These are phyloP conservation scores for Umbelopsis isabellina DNA, from an alignment of 192 early-diverging fungal genomes.

Conservation along the genomic window DNA sequence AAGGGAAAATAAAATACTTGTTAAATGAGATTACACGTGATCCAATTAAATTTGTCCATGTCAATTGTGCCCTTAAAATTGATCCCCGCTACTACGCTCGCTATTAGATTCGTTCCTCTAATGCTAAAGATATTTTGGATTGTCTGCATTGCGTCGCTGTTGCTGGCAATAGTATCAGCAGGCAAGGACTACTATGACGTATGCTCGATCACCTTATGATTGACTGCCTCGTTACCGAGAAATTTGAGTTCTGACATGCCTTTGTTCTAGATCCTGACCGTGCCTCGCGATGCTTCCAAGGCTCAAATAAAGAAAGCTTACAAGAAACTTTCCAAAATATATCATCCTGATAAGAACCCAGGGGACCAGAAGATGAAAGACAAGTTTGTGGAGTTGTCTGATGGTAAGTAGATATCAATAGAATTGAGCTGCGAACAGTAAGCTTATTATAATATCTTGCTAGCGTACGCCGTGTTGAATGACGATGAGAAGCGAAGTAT, in stretches of 20 bases:
- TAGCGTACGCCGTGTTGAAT: conserved; percentile 92
- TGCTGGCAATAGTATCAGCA: conserved; percentile 22
- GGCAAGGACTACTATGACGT: conserved; percentile 37
- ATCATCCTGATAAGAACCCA: conserved; percentile 88
- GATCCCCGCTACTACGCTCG: neutral
- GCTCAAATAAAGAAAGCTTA: conserved; percentile 95
- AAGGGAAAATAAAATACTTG: too few species aligned
- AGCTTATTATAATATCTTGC: neutral
- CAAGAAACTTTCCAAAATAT: conserved; percentile 85
- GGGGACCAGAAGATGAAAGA: conserved; percentile 82
- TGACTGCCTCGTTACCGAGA: too few species aligned
- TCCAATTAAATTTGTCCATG: conserved; percentile 4
- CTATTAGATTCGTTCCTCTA: neutral
- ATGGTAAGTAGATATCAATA: conserved; percentile 61
- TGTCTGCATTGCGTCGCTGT: neutral
- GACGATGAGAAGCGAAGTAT: conserved; percentile 91
- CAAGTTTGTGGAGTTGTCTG: conserved; percentile 86
- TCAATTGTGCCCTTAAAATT: neutral
- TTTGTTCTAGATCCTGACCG: conserved; percentile 67
- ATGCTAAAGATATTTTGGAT: conserved; percentile 13
- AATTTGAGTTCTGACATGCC: too few species aligned
- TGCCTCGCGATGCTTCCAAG: conserved; percentile 76
- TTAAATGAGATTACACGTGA: conserved; percentile 5
- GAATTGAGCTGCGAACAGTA: neutral
- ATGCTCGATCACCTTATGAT: neutral